Evolutionary conservation across 192 early-diverging fungal genomes (phyloP).

Genomic region (Linnemannia exigua): DNA sequence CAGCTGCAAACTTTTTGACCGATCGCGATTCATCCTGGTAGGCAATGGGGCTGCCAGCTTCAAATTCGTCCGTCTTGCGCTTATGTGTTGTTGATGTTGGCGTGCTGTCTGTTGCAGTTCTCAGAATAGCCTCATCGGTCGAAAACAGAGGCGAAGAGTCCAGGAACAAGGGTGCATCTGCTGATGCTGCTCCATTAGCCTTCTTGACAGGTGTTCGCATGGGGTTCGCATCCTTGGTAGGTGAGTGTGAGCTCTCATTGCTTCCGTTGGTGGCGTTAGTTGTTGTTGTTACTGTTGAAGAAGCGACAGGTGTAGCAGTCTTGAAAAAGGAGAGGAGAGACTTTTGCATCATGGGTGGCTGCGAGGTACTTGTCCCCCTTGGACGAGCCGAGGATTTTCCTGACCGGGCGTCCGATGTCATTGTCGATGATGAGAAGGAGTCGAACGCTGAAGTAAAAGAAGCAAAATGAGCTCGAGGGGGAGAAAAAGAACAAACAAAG

Average conservation of each 20-base stretch:
- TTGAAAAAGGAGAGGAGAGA: constrained; percentile 52
- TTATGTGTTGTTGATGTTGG: constrained; percentile 6
- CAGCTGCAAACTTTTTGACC: constrained; percentile 52
- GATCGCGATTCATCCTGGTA: constrained; percentile 18
- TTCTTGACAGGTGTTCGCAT: constrained; percentile 26
- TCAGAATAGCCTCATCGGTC: constrained; percentile 28
- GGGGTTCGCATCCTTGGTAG: not conserved
- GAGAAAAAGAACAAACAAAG: not conserved
- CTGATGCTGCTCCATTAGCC: not conserved
- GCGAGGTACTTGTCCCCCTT: not conserved
- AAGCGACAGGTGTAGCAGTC: not conserved
- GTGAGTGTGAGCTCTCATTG: not conserved
- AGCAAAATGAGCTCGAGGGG: not conserved
- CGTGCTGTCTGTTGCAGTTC: not conserved
- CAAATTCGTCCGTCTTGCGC: constrained; percentile 38
- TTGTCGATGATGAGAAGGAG: not conserved
- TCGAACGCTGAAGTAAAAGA: not conserved
- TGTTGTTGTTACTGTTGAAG: not conserved
- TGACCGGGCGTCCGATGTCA: constrained; percentile 37
- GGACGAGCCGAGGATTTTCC: constrained; percentile 29
- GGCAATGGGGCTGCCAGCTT: constrained; percentile 15
- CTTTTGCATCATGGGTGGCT: constrained; percentile 47
- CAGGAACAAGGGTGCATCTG: not conserved
- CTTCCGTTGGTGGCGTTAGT: not conserved
- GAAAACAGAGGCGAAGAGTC: constrained; percentile 31